Evolutionary conservation across 148 eudicot species (phyloP), one percentile per base, ranked within the genome.

Genomic region (Vaccinium darrowii): DNA sequence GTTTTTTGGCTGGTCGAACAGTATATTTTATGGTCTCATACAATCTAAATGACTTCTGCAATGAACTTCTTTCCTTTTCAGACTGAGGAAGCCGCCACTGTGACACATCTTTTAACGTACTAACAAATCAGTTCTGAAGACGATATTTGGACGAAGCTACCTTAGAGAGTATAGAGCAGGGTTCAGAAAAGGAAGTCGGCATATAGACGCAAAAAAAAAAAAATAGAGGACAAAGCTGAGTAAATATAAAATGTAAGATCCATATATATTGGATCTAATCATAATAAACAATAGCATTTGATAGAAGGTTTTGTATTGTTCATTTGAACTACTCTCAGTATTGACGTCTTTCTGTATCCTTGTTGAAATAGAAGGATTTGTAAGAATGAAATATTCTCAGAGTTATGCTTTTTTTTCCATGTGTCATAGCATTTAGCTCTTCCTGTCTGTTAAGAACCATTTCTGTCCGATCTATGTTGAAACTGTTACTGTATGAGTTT

Each of bases 71-170:
- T 80, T 60, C 39, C 33, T 58, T 80, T 72, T 12, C 85, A 83
- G 85, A 80, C 60, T 21, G 36, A 1, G 74, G 71, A 67, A 76
- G 51, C 53, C 47, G 18, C 39, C 78, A 33, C 82, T 67, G 57
- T 81, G 87, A 65, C 78, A 65, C 82, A 47, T 49, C 81, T 75
- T 72, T 33, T 73, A 23, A 7, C 56, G 54, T 7, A 7, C 30
- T 80, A 80, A 51, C 76, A 0, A 30, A 47, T 16, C 51, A 52
- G 30, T 16, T 82, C 78, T 75, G 82, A 82, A 86, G 84, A 67
- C 16, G 19, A 75, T 63, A 67, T 36, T 52, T 7, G 54, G 21
- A 69, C 49, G 47, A 49, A n/a, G 18, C 13, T 39, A 6, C 58
- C 19, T 49, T 63, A 1, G 27, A 33, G 63, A 67, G 14, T 23